These are phyloP conservation scores for Metschnikowia arizonensis DNA, from an alignment of 805 yeast genomes.

Conservation along the genomic window DNA sequence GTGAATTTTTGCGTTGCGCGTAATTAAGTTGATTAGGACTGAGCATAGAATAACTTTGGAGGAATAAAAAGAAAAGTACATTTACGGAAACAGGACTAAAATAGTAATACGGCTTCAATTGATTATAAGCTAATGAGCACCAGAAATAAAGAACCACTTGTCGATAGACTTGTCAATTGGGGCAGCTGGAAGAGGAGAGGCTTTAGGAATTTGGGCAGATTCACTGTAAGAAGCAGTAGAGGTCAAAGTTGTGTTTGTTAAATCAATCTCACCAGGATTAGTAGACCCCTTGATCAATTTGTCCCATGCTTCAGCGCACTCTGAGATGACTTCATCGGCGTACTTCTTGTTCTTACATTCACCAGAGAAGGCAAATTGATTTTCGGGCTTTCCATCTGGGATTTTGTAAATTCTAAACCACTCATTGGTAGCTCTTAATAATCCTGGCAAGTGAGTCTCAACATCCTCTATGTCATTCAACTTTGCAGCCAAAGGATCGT, in stretches of 20 bases:
- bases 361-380: slow-evolving; percentile 72
- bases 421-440: slow-evolving; percentile 59
- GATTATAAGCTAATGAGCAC: slow-evolving; percentile 45
- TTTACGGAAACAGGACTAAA: background rate
- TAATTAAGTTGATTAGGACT: background rate
- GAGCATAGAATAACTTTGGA: background rate
- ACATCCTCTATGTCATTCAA: slow-evolving; percentile 67
- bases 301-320: slow-evolving; percentile 65
- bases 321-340: slow-evolving; percentile 21
- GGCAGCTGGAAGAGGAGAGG: slow-evolving; percentile 72
- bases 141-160: slow-evolving; percentile 98
- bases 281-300: slow-evolving; percentile 43
- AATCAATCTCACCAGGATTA: slow-evolving; percentile 35
- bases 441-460: slow-evolving; percentile 62
- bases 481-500: slow-evolving; percentile 60
- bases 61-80: background rate
- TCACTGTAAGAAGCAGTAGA: slow-evolving; percentile 51
- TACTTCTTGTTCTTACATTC: slow-evolving; percentile 54
- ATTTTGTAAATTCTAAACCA: slow-evolving; percentile 86
- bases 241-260: slow-evolving; percentile 48
- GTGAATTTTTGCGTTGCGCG: slow-evolving; percentile 2
- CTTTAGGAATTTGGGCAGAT: slow-evolving; percentile 58
- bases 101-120: background rate
- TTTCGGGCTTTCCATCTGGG: slow-evolving; percentile 76
- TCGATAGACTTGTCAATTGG: slow-evolving; percentile 95